phyloP scores from a whole-genome alignment of 139 green algal genomes.

The Astrephomene gubernaculifera region DNA sequence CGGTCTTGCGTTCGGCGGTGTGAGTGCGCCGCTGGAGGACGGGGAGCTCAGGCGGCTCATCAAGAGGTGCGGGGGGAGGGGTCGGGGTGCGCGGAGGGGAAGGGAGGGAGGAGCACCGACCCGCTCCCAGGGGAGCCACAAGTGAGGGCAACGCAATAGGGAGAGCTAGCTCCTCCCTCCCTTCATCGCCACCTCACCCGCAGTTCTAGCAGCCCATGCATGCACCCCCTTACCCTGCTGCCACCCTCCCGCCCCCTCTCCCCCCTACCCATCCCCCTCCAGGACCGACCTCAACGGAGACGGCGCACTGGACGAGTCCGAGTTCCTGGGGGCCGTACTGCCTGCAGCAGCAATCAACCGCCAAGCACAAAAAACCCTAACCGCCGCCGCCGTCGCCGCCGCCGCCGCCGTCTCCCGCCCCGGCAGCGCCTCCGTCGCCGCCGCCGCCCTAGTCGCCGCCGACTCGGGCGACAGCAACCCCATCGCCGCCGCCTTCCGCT shows the following conservation, averaged over 20 bases:
- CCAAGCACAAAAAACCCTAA: not conserved
- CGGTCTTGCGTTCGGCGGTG: too few species aligned
- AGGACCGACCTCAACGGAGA: slow-evolving; percentile 60
- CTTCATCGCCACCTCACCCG: too few species aligned
- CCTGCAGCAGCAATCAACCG: slow-evolving; percentile 6
- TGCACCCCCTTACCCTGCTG: too few species aligned
- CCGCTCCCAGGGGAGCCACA: too few species aligned
- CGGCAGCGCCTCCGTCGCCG: not conserved
- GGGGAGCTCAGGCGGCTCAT: slow-evolving; percentile 60
- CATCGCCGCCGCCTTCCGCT: slow-evolving; percentile 34
- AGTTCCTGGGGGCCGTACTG: slow-evolving; percentile 89
- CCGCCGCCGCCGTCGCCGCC: not conserved
- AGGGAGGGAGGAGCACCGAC: not conserved
- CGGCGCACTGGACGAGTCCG: slow-evolving; percentile 66
- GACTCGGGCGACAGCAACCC: not conserved
- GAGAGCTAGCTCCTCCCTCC: too few species aligned
- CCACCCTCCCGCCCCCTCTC: not conserved
- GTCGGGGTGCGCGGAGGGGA: not conserved
- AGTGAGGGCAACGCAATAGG: too few species aligned
- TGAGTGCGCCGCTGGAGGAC: not conserved
- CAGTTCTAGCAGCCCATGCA: too few species aligned
- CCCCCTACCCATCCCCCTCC: not conserved
- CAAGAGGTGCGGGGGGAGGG: slow-evolving; percentile 24
- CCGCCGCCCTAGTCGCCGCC: not conserved
- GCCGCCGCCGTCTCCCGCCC: not conserved